Evolutionary conservation across 805 yeast species (phyloP).

Genomic region (Cyberlindnera galapagoensis): DNA sequence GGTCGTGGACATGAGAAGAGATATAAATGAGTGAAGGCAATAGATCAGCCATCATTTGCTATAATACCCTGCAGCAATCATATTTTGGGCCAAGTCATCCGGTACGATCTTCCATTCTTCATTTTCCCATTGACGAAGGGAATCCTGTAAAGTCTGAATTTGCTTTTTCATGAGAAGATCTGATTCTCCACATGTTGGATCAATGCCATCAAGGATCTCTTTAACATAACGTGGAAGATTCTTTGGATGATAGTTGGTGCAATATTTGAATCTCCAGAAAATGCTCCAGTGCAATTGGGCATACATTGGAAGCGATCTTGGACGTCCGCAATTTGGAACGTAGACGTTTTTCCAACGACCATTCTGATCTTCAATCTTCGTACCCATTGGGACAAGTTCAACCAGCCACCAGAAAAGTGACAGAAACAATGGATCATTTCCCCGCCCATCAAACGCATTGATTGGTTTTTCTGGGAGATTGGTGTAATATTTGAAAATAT

Average conservation of each 20-base stretch:
- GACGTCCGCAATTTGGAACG: conserved; percentile 51
- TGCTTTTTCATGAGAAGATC: conserved; percentile 10
- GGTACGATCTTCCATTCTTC: conserved; percentile 28
- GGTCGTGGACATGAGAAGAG: no score
- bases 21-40: no score
- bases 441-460: conserved; percentile 33
- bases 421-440: conserved; percentile 23
- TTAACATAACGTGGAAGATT: conserved; percentile 35
- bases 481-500: conserved; percentile 9
- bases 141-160: conserved; percentile 10
- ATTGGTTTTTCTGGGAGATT: conserved; percentile 22
- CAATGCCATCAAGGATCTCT: conserved; percentile 17
- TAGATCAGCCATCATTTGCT: no score
- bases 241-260: conserved; percentile 38
- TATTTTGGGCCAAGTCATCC: conserved; percentile 26
- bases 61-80: conserved; percentile 7
- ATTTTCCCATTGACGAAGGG: conserved; percentile 24
- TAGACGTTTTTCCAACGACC: conserved; percentile 46
- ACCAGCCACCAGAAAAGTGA: conserved; percentile 53
- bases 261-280: conserved; percentile 44
- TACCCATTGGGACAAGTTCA: conserved; percentile 55
- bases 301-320: conserved; percentile 41
- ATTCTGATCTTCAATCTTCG: conserved; percentile 37
- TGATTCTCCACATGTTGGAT: conserved; percentile 3
- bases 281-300: conserved; percentile 59